These are phyloP conservation scores for Penicillium verhagenii DNA, from an alignment of 495 filamentous ascomycete genomes.

Conservation along the genomic window DNA sequence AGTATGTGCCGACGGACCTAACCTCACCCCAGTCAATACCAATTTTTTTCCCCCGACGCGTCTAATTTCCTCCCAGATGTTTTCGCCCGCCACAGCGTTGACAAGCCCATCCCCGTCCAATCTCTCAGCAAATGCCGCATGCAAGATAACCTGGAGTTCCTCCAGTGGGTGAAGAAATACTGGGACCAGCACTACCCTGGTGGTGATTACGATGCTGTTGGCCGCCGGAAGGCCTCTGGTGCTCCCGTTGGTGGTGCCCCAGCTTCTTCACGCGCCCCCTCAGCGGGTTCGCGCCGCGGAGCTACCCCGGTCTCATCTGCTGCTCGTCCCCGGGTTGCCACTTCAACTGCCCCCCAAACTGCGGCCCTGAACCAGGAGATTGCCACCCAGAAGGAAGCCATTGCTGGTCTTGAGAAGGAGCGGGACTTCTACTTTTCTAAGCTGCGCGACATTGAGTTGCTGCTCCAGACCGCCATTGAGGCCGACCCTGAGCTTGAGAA, in stretches of 20 bases:
- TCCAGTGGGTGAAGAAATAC: constrained; percentile 93
- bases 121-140: constrained; percentile 95
- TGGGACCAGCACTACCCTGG: constrained; percentile 99
- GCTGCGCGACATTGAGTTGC: constrained; percentile 89
- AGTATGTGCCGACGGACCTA: constrained; percentile 56
- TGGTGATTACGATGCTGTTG: constrained; percentile 89
- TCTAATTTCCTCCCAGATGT: constrained; percentile 52
- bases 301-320: constrained; percentile 70
- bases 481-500: constrained; percentile 87
- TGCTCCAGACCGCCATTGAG: constrained; percentile 90
- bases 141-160: constrained; percentile 99
- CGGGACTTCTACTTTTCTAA: constrained; percentile 99
- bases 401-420: constrained; percentile 86
- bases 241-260: constrained; percentile 48
- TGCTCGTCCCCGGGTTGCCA: constrained; percentile 43
- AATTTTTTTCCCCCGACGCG: constrained; percentile 4
- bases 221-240: constrained; percentile 75
- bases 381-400: constrained; percentile 77
- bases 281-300: constrained; percentile 51
- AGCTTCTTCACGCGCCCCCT: constrained; percentile 33
- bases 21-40: constrained; percentile 5
- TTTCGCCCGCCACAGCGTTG: constrained; percentile 81
- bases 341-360: constrained; percentile 52
- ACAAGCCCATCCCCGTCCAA: constrained; percentile 84
- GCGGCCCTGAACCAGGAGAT: constrained; percentile 79